A percentile compares a stretch with the other conserved stretches of the same genome.
phyloP scores from a whole-genome alignment of 129 eudicot species.

The Kitagawia praeruptora region DNA sequence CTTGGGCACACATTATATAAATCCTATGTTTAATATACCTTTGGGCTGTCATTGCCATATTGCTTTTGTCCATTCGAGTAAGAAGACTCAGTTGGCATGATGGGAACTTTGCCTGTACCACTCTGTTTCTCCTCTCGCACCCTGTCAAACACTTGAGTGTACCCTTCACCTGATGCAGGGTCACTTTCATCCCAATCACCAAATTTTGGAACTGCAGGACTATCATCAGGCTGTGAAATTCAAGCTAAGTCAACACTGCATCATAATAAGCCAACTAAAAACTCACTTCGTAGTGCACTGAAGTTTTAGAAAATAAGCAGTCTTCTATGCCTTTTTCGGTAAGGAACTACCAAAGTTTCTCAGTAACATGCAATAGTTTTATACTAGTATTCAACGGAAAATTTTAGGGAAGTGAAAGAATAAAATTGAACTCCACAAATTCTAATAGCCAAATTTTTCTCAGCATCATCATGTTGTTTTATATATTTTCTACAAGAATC shows the following conservation, averaged over 20 bases:
- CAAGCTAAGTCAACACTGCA: constrained; percentile 1
- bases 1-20: no score
- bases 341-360: neutral
- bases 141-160: constrained; percentile 47
- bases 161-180: constrained; percentile 79
- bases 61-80: constrained; percentile 43
- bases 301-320: neutral
- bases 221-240: constrained; percentile 8
- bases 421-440: neutral
- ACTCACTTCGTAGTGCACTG: neutral
- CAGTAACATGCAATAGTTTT: neutral
- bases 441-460: neutral
- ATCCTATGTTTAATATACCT: constrained; percentile 36
- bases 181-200: constrained; percentile 87
- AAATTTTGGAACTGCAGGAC: constrained; percentile 49
- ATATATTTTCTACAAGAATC: neutral
- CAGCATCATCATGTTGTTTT: neutral
- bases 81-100: constrained; percentile 34
- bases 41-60: constrained; percentile 25
- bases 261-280: neutral
- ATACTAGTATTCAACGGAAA: neutral
- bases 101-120: constrained; percentile 55
- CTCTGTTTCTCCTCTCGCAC: constrained; percentile 75
- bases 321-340: neutral
- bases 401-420: neutral